Conservation (phyloP, 495 filamentous ascomycete genomes). For the Penicillium canescens region DNA sequence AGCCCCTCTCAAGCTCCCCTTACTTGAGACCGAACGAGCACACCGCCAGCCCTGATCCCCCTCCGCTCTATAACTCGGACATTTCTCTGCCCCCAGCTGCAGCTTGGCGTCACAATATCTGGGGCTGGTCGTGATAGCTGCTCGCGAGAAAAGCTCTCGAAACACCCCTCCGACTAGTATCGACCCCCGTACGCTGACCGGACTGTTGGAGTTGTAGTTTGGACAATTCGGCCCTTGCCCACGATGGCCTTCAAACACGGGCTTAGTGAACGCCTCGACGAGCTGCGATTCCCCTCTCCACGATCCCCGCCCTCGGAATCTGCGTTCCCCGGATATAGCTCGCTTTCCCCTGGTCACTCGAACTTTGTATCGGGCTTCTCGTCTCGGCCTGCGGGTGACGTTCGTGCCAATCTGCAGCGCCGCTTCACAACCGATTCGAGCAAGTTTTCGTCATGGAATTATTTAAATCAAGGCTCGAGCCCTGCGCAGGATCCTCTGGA, state of each 20-base stretch:
- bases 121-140: constrained; percentile 10
- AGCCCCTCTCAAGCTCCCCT: constrained; percentile 43
- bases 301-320: constrained; percentile 70
- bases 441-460: constrained; percentile 72
- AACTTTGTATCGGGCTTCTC: constrained; percentile 56
- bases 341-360: constrained; percentile 66
- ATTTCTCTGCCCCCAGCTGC: constrained; percentile 8
- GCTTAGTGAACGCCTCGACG: constrained; percentile 66
- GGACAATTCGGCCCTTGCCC: constrained; percentile 30
- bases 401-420: constrained; percentile 74
- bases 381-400: constrained; percentile 54
- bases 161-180: constrained; percentile 6
- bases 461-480: constrained; percentile 58
- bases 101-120: constrained; percentile 2
- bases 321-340: constrained; percentile 67
- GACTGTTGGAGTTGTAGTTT: constrained; percentile 30
- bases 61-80: constrained; percentile 1
- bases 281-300: constrained; percentile 76
- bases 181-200: constrained; percentile 23
- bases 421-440: constrained; percentile 93
- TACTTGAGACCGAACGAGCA: constrained; percentile 35
- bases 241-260: constrained; percentile 68
- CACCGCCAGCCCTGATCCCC: constrained; percentile 35
- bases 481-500: constrained; percentile 58
- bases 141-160: constrained; percentile 6